Percentiles rank a stretch among this genome's conserved stretches.
Evolutionary conservation across 208 protist species (phyloP).

Genomic region (Entamoeba moshkovskii): DNA sequence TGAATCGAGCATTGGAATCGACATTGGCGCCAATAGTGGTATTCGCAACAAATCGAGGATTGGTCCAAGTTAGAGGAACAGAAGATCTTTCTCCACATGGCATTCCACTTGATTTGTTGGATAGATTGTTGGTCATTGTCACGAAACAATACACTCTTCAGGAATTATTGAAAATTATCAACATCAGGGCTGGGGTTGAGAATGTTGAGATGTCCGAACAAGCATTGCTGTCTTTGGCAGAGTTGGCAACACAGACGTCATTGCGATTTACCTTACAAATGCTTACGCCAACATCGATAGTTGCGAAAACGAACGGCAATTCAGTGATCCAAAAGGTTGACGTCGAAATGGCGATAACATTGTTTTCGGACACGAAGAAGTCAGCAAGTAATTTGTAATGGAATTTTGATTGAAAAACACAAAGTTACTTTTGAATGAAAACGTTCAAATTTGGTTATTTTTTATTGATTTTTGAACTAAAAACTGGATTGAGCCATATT

Average conservation of each 20-base stretch:
- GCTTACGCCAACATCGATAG: constrained; percentile 11
- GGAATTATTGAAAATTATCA: constrained; percentile 70
- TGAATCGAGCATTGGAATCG: constrained; percentile 97
- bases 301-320: constrained; percentile 2
- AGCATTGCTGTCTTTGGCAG: constrained; percentile 5
- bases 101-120: constrained; percentile 95
- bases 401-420: too few relatives aligned
- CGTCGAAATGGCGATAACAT: too few relatives aligned
- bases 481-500: too few relatives aligned
- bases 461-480: too few relatives aligned
- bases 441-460: too few relatives aligned
- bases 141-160: constrained; percentile 79
- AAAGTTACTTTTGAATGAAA: too few relatives aligned
- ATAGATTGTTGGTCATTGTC: constrained; percentile 93
- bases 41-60: constrained; percentile 97
- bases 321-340: too few relatives aligned
- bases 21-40: constrained; percentile 96
- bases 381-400: too few relatives aligned
- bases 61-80: constrained; percentile 72
- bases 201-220: neutral
- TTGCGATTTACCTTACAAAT: constrained; percentile 31
- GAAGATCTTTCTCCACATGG: constrained; percentile 90
- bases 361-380: too few relatives aligned
- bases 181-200: constrained; percentile 27
- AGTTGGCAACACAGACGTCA: constrained; percentile 10